Conservation (phyloP, 768 basidiomycete species). For the Pisolithus orientalis region DNA sequence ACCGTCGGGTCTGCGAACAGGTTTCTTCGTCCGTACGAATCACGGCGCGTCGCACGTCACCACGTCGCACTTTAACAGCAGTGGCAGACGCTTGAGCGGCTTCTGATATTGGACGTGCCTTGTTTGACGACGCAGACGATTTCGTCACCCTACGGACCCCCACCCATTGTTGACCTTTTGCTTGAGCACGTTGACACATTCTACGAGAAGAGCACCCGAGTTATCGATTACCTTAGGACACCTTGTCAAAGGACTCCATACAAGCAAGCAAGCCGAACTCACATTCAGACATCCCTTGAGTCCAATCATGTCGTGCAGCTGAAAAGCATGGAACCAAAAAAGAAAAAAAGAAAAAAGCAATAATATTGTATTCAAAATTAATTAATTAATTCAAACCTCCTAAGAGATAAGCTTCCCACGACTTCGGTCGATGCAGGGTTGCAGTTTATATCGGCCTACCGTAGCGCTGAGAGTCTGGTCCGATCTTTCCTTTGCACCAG, state of each 20-base stretch:
- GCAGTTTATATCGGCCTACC: background rate
- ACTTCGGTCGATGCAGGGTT: background rate
- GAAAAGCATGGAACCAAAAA: background rate
- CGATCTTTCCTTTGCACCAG: conserved; percentile 6
- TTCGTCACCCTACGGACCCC: conserved; percentile 91
- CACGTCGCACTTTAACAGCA: conserved; percentile 85
- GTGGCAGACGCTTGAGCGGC: conserved; percentile 62
- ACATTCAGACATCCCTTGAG: conserved; percentile 91
- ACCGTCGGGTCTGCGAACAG: conserved; percentile 82
- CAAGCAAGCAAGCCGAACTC: conserved; percentile 15
- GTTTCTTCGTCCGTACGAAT: conserved; percentile 91
- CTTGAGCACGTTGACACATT: conserved; percentile 95
- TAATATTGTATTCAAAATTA: background rate
- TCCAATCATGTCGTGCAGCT: conserved; percentile 66
- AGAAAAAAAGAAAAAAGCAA: background rate
- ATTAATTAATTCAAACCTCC: background rate
- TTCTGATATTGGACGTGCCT: conserved; percentile 75
- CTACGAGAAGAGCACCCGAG: conserved; percentile 88
- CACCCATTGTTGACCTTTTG: conserved; percentile 94
- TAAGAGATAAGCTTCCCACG: conserved; percentile 18
- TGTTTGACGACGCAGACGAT: conserved; percentile 93
- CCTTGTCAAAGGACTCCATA: conserved; percentile 1
- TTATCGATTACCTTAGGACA: conserved; percentile 89
- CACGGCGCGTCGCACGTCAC: conserved; percentile 93
- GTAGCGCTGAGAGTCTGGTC: background rate